These are phyloP conservation scores for Scutellaria galericulata DNA, from an alignment of 257 asterid genomes.

Conservation along the genomic window DNA sequence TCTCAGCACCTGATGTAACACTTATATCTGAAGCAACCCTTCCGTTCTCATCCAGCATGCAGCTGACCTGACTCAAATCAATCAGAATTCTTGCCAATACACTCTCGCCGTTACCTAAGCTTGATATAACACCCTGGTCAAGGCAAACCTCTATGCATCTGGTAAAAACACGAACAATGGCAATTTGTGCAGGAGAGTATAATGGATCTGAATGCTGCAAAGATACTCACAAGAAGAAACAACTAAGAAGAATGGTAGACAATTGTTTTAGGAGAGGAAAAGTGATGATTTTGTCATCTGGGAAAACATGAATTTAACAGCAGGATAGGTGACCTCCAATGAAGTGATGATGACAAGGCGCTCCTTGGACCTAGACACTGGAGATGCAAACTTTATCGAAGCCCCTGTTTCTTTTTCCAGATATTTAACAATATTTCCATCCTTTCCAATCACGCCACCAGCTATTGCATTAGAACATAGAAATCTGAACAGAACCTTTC, in stretches of 20 bases:
- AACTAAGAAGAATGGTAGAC: not conserved
- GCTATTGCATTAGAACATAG: constrained; percentile 55
- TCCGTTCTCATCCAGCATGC: constrained; percentile 48
- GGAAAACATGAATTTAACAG: constrained; percentile 26
- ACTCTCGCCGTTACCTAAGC: constrained; percentile 35
- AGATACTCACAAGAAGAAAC: constrained; percentile 29
- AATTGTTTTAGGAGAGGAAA: not conserved
- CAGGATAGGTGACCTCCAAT: constrained; percentile 47
- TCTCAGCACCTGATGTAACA: constrained; percentile 46
- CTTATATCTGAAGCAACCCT: constrained; percentile 52
- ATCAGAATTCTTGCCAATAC: constrained; percentile 56
- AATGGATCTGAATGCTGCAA: constrained; percentile 51
- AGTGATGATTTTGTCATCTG: constrained; percentile 24
- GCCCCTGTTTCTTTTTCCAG: constrained; percentile 67
- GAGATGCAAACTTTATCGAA: constrained; percentile 54
- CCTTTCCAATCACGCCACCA: constrained; percentile 62
- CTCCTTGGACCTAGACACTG: constrained; percentile 51
- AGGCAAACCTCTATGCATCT: constrained; percentile 50
- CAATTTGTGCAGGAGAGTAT: constrained; percentile 61
- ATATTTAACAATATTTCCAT: constrained; percentile 49
- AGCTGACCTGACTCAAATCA: constrained; percentile 44
- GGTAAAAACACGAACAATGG: constrained; percentile 54
- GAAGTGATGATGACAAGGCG: constrained; percentile 62
- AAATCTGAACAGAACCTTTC: constrained; percentile 54
- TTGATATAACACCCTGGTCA: constrained; percentile 35